Evolutionary conservation across 495 filamentous ascomycete genomes (phyloP), one percentile per base, ranked within the genome.

Genomic region (Talaromyces ruber): DNA sequence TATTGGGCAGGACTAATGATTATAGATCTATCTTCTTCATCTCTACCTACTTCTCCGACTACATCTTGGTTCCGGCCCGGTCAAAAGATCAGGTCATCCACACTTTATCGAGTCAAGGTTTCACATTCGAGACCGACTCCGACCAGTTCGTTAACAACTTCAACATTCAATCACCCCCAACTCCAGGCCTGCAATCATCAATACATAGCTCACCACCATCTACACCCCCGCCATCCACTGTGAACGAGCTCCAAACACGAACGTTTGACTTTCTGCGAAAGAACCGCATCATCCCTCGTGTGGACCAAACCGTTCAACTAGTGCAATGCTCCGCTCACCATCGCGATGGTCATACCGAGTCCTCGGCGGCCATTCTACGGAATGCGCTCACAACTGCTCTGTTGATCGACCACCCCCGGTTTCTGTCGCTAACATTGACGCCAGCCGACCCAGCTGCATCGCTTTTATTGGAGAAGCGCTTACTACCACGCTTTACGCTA

Each of bases 41-140:
- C 69, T 96, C 93, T 1, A 98, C 94, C 24, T 98, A 98, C 72
- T 97, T 96, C 71, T 91, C 90, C 12, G 94, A 98, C 74, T 98
- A 96, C 76, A 96, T 98, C 65, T 80, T 98, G 18, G 91, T 98
- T 4, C 94, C 94, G 4, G 75, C 80, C 43, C 88, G 87, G 65
- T 84, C 85, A 71, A 86, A 88, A 43, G 71, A 77, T 8, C 84
- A 82, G 37, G 93, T 98, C 50, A 85, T 93, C 45, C 79, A 83
- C 55, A 86, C 90, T 0, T 83, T 98, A 14, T 84, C 93, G 62
- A 84, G 83, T 16, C 84, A 87, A 28, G 92, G 92, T 28, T 98
- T 98, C 74, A 82, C 85, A 64, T 93, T 97, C 65, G 86, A 93
- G 67, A 83, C 88, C 60, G 79, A 87, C 58, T 84, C 82, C 2